These are phyloP conservation scores for Cetraspora pellucida DNA, from an alignment of 192 early-diverging fungal species.

Conservation along the genomic window DNA sequence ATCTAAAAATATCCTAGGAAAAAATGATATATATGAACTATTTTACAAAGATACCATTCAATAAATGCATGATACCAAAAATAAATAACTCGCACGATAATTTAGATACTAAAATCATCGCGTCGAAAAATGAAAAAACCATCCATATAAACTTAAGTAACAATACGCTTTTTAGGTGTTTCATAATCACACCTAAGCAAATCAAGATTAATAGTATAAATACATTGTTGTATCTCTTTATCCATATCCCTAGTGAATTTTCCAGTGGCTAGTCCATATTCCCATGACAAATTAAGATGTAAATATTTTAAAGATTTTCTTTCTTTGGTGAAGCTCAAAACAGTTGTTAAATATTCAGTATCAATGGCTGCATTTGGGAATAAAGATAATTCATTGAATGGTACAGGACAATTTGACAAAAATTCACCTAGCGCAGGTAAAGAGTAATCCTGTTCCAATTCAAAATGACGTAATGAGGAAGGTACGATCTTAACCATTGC, in stretches of 20 bases:
- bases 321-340: neutral
- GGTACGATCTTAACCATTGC: neutral
- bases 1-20: too few species aligned
- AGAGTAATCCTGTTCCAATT: conserved; percentile 9
- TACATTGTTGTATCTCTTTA: neutral
- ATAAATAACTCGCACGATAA: too few species aligned
- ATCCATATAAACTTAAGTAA: too few species aligned
- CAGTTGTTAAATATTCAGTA: neutral
- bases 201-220: neutral
- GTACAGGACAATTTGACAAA: neutral
- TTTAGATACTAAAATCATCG: too few species aligned
- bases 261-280: neutral
- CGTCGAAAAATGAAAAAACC: too few species aligned
- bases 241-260: conserved; percentile 1
- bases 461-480: neutral
- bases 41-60: too few species aligned
- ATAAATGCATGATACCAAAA: too few species aligned
- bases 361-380: conserved; percentile 1
- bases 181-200: neutral
- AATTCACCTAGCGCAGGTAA: neutral
- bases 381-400: conserved; percentile 8
- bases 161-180: neutral
- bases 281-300: conserved; percentile 17
- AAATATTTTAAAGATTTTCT: conserved; percentile 2
- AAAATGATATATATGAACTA: too few species aligned